A percentile compares a stretch with the other conserved stretches of the same genome.
Evolutionary conservation across 306 rosid species (phyloP).

Genomic region (Sesbania bispinosa): DNA sequence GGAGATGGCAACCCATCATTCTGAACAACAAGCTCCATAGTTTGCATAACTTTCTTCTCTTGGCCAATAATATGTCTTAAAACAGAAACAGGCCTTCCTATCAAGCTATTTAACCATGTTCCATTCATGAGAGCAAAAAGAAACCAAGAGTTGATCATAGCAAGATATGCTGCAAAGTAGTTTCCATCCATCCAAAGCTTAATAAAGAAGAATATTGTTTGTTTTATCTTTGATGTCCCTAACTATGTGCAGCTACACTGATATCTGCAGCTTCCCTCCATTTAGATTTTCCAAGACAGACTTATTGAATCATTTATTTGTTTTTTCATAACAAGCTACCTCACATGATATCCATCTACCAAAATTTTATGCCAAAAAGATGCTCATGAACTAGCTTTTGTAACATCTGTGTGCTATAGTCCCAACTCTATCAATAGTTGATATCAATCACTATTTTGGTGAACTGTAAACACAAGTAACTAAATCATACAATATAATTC

Average conservation of each 20-base stretch:
- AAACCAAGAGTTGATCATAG: not conserved
- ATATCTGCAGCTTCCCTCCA: not conserved
- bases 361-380: not conserved
- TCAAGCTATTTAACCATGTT: conserved; percentile 3
- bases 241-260: not conserved
- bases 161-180: not conserved
- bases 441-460: not conserved
- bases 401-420: not conserved
- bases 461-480: not conserved
- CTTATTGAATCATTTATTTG: not conserved
- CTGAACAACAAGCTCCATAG: not conserved
- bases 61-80: not conserved
- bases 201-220: not conserved
- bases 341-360: not conserved
- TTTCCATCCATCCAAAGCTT: not conserved
- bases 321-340: conserved; percentile 13
- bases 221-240: not conserved
- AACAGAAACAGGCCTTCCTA: not conserved
- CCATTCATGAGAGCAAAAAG: not conserved
- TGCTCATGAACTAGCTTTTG: not conserved
- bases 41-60: not conserved
- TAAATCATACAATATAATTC: not conserved
- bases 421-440: conserved; percentile 5
- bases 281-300: conserved; percentile 2
- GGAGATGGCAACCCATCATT: not conserved